phyloP scores from a whole-genome alignment of 305 asterid species.

The Fraxinus xanthoxyloides region DNA sequence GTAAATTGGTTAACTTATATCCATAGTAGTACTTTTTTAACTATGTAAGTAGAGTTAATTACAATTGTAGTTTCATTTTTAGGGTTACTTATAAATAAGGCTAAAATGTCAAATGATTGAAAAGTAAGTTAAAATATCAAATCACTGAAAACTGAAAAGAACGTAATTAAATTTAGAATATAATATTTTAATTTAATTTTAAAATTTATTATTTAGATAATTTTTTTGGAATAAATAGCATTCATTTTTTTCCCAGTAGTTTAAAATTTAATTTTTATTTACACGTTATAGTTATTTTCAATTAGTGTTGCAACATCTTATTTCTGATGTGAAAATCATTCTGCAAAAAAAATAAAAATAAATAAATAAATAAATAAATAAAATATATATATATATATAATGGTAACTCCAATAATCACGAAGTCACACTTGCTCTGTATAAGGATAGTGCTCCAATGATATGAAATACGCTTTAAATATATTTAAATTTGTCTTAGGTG shows the following conservation, averaged over 20 bases:
- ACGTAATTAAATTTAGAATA: neutral
- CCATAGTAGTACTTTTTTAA: neutral
- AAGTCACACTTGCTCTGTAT: neutral
- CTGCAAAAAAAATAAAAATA: neutral
- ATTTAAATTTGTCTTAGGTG: slow-evolving; percentile 53
- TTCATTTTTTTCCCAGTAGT: neutral
- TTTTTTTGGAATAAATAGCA: neutral
- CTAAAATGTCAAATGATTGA: neutral
- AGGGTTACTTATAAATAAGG: neutral
- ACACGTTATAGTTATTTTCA: neutral
- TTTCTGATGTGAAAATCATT: neutral
- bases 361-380: no score
- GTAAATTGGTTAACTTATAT: neutral
- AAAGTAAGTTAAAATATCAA: neutral
- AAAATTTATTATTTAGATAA: neutral
- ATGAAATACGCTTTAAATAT: neutral
- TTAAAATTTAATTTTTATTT: neutral
- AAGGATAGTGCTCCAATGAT: neutral
- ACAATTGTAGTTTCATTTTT: neutral
- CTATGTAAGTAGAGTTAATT: neutral
- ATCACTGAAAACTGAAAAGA: neutral
- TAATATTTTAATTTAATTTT: neutral
- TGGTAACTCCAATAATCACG: neutral
- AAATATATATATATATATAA: neutral
- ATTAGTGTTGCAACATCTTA: neutral